A percentile compares a stretch with the other conserved stretches of the same genome.
Conservation (phyloP, 2,329 filamentous ascomycete genomes). For the Aspergillus brasiliensis region DNA sequence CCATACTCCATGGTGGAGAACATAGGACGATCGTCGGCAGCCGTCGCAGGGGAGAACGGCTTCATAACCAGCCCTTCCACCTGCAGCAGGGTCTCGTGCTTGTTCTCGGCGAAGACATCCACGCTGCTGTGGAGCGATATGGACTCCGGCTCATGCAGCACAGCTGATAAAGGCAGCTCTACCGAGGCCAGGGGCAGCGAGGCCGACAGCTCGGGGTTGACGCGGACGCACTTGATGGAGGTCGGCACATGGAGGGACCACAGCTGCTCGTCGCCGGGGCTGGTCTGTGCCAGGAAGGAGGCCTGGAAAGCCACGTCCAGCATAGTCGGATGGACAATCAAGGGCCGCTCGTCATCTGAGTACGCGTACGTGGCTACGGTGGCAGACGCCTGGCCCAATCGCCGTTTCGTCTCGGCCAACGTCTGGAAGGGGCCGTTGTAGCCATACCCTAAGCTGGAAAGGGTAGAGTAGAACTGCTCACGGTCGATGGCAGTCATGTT, state of each 20-base stretch:
- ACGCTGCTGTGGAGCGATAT: neutral
- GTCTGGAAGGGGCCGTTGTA: constrained; percentile 7
- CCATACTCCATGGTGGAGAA: neutral
- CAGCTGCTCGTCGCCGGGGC: constrained; percentile 4
- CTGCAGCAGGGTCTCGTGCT: neutral
- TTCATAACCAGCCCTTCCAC: neutral
- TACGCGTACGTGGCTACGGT: neutral
- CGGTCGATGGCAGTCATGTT: constrained; percentile 4
- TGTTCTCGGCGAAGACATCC: neutral
- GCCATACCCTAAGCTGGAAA: constrained; percentile 1
- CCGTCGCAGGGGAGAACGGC: neutral
- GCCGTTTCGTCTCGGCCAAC: neutral
- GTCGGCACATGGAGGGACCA: constrained; percentile 10
- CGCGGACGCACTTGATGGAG: neutral
- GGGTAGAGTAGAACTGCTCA: constrained; percentile 8
- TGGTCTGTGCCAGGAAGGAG: neutral
- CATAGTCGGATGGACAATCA: neutral
- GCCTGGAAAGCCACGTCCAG: constrained; percentile 6
- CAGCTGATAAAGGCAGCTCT: neutral
- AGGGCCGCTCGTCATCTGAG: neutral
- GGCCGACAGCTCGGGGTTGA: neutral
- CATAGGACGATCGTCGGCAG: neutral
- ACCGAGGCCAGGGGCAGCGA: neutral
- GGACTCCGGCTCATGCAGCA: neutral
- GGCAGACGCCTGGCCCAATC: neutral